Evolutionary conservation across 805 yeast species (phyloP).

Genomic region (Barnettozyma siamensis): DNA sequence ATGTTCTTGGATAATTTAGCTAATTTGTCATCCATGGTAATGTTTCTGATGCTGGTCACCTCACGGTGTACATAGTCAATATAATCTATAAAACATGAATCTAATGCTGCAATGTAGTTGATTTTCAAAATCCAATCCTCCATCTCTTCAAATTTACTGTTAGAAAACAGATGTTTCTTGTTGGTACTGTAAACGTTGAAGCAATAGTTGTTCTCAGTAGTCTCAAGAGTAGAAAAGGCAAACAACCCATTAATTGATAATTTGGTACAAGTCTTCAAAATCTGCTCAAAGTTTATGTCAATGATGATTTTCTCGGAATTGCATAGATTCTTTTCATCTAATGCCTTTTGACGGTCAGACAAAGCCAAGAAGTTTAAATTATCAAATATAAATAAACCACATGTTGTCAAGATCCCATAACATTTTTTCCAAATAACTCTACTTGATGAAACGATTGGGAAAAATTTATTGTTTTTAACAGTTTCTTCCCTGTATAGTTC

Average conservation of each 20-base stretch:
- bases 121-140: slow-evolving; percentile 55
- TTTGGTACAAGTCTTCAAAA: slow-evolving; percentile 27
- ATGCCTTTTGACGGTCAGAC: slow-evolving; percentile 24
- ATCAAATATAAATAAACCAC: slow-evolving; percentile 44
- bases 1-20: slow-evolving; percentile 30
- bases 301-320: slow-evolving; percentile 27
- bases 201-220: slow-evolving; percentile 14
- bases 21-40: slow-evolving; percentile 28
- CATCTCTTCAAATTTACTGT: slow-evolving; percentile 40
- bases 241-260: slow-evolving; percentile 34
- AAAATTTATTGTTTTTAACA: slow-evolving; percentile 25
- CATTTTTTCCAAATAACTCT: slow-evolving; percentile 37
- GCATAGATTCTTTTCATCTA: slow-evolving; percentile 16
- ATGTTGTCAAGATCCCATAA: slow-evolving; percentile 43
- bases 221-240: slow-evolving; percentile 27
- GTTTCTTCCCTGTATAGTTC: slow-evolving; percentile 36
- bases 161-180: slow-evolving; percentile 36
- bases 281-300: slow-evolving; percentile 23
- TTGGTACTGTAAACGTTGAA: slow-evolving; percentile 38
- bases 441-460: slow-evolving; percentile 25
- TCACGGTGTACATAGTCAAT: slow-evolving; percentile 16
- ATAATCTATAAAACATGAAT: slow-evolving; percentile 29
- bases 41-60: slow-evolving; percentile 22
- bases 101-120: slow-evolving; percentile 46
- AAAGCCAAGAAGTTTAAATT: slow-evolving; percentile 28